Base-by-base conservation (phyloP, 192 early-diverging fungal species). In the Umbelopsis sp. region DNA sequence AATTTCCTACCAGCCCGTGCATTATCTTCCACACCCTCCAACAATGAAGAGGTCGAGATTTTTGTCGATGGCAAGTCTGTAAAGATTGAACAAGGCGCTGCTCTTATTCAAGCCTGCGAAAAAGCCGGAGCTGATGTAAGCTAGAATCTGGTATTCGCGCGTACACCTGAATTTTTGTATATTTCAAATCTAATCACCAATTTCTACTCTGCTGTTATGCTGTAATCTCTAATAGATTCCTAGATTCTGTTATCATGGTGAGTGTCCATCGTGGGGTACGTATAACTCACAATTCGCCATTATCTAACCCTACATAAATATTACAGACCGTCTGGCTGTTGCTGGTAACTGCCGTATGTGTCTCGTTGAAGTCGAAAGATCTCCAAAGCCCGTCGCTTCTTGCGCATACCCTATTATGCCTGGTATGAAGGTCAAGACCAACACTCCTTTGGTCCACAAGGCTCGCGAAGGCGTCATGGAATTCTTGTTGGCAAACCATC, bases 291-390 rank as follows among this genome's bases (percentile, higher is more conserved):
- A 65, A 41, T 20, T 25, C 44, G 50, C 17, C n/a, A 4, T 17
- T 49, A n/a, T 21, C 4, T 49, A 17, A n/a, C 1, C n/a, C 8
- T 21, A 17, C 16, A 17, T 34, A 56, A 16, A 81, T 62, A 84
- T 86, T 86, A 90, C 93, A 85, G 94, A 96, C 79, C 93, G 98
- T 45, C 87, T 99, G 45, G 91, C 94, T 14, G 87, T 99, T 65
- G 98, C 98, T 12, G 98, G 98, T 77, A 99, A 99, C 89, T 99
- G 98, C 80, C 93, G 98, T 78, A 98, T 99, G 96, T 99, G 98
- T 78, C 88, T 99, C 69, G 97, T 99, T 34, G 98, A 99, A 85
- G 83, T 99, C 38, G 97, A 97, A 81, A 95, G 92, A 79, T 88
- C 94, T 53, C 97, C 97, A 53, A 99, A 99, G 82, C 92, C 96